Percentiles rank a stretch among this genome's conserved stretches.
Evolutionary conservation across 2,329 filamentous ascomycete species (phyloP).

Genomic region (Allantophomopsis cytisporea): DNA sequence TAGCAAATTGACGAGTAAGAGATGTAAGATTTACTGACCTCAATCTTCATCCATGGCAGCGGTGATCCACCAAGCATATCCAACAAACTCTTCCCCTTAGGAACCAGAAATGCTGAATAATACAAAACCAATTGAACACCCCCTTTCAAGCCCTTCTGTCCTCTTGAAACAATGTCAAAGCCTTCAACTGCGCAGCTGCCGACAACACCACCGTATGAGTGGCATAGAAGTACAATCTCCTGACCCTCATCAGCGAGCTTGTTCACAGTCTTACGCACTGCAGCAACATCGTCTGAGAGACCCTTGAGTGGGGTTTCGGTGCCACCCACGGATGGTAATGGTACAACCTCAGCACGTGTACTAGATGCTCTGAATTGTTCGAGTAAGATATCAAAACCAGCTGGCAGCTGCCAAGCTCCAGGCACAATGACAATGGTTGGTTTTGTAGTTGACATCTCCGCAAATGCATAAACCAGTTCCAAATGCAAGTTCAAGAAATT

Average conservation of each 20-base stretch:
- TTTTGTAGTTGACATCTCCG: not conserved
- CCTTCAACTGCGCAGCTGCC: slow-evolving; percentile 2
- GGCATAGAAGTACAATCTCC: slow-evolving; percentile 20
- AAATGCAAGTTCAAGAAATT: too few relatives aligned
- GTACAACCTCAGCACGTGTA: not conserved
- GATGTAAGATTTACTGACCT: too few relatives aligned
- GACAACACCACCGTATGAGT: slow-evolving; percentile 22
- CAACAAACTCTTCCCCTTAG: too few relatives aligned
- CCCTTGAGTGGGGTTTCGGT: not conserved
- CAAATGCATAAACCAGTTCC: too few relatives aligned
- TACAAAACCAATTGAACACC: too few relatives aligned
- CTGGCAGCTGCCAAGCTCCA: slow-evolving; percentile 1
- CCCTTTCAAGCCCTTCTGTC: too few relatives aligned
- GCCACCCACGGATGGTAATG: slow-evolving; percentile 1
- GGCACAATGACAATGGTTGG: slow-evolving; percentile 2
- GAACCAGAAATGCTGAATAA: too few relatives aligned
- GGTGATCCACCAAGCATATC: too few relatives aligned
- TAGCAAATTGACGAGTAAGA: too few relatives aligned
- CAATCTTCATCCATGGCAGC: too few relatives aligned
- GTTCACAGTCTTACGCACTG: not conserved
- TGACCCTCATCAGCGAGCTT: slow-evolving; percentile 19
- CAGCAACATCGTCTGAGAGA: slow-evolving; percentile 1
- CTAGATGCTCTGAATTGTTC: not conserved
- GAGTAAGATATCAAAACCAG: not conserved
- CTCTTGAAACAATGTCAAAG: too few relatives aligned